Conservation (phyloP, 2,329 filamentous ascomycete genomes). For the Metarhizium brunneum region DNA sequence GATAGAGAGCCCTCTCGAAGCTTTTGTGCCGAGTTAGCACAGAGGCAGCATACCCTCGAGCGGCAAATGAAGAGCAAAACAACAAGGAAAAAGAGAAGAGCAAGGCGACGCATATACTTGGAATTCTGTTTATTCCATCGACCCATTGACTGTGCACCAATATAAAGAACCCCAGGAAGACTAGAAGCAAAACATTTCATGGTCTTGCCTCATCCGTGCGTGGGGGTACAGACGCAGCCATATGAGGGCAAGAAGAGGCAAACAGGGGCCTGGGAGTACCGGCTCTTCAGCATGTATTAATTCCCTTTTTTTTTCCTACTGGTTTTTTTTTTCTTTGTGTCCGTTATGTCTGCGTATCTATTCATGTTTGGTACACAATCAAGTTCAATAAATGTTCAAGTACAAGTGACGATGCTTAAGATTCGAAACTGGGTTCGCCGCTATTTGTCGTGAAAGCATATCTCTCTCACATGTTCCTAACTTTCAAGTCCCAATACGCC, state of each 20-base stretch:
- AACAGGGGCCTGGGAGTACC: slow-evolving; percentile 16
- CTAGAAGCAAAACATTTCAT: neutral
- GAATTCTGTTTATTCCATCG: neutral
- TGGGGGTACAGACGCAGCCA: neutral
- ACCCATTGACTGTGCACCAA: neutral
- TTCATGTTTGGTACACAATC: neutral
- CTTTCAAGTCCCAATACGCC: no score
- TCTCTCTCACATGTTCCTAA: neutral
- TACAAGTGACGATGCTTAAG: neutral
- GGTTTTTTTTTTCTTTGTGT: slow-evolving; percentile 14
- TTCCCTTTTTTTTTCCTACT: slow-evolving; percentile 29
- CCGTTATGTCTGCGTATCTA: slow-evolving; percentile 7
- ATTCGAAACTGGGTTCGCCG: neutral
- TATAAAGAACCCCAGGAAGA: neutral
- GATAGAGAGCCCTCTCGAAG: neutral
- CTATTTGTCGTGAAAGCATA: neutral
- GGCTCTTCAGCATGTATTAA: slow-evolving; percentile 40
- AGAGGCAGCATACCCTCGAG: neutral
- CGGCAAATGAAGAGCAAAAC: neutral
- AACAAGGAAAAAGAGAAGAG: neutral
- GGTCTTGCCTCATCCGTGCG: neutral
- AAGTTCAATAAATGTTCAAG: neutral
- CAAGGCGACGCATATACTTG: neutral
- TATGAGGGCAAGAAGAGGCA: slow-evolving; percentile 12
- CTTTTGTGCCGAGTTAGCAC: neutral